Evolutionary conservation across 176 grass and related monocot genomes (phyloP).

Genomic region (Panicum miliaceum): DNA sequence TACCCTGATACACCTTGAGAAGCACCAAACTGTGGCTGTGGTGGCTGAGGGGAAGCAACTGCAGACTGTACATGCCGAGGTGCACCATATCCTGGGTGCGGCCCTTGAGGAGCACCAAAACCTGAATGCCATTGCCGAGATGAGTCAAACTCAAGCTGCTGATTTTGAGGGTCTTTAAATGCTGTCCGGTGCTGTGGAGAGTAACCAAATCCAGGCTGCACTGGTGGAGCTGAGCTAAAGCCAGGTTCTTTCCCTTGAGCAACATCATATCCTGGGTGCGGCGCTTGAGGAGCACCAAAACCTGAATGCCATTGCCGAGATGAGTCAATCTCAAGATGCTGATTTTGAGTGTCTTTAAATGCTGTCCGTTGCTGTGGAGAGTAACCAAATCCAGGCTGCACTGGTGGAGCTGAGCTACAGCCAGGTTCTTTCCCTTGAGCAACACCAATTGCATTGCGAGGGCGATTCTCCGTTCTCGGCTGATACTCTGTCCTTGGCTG

Average conservation of each 20-base stretch:
- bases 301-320: slow-evolving; percentile 26
- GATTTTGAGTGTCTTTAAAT: slow-evolving; percentile 15
- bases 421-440: neutral
- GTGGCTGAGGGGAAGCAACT: slow-evolving; percentile 22
- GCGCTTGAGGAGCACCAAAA: slow-evolving; percentile 13
- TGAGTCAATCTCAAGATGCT: neutral
- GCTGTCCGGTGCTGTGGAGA: neutral
- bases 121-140: slow-evolving; percentile 26
- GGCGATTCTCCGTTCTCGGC: neutral
- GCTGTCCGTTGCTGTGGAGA: neutral
- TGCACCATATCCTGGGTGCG: slow-evolving; percentile 29
- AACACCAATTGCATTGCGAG: neutral
- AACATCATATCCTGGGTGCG: neutral
- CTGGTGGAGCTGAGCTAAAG: neutral
- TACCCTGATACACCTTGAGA: slow-evolving; percentile 3
- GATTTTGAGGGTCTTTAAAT: slow-evolving; percentile 15
- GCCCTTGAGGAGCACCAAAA: slow-evolving; percentile 13
- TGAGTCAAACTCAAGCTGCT: neutral
- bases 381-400: neutral
- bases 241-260: neutral
- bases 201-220: neutral
- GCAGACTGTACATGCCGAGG: neutral
- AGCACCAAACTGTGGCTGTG: slow-evolving; percentile 16
- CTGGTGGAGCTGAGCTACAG: neutral
- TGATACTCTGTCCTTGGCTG: slow-evolving; percentile 25